Evolutionary conservation across 768 basidiomycete species (phyloP).

Genomic region (Collybia sordida): DNA sequence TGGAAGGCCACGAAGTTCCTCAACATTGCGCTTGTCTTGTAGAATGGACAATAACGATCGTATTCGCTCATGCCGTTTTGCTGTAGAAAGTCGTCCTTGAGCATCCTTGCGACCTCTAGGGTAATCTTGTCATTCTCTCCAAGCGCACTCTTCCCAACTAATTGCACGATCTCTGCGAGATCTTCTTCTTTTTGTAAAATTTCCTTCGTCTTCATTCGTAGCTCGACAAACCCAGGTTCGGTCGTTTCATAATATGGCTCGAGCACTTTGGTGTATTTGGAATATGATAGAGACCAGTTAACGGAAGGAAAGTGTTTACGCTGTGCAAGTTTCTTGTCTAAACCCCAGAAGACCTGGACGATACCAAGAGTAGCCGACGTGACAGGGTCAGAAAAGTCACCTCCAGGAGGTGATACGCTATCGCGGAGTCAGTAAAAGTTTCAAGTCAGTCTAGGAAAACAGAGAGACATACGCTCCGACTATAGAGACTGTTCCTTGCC

Average conservation of each 20-base stretch:
- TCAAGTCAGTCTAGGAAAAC: no score
- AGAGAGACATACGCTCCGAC: conserved; percentile 86
- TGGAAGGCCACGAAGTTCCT: conserved; percentile 94
- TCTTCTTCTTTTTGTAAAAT: conserved; percentile 99
- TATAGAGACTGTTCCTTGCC: conserved; percentile 95
- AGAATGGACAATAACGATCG: conserved; percentile 97
- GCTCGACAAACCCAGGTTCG: conserved; percentile 92
- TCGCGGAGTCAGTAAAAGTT: neutral
- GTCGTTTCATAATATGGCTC: conserved; percentile 90
- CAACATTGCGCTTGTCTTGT: conserved; percentile 97
- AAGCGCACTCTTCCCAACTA: conserved; percentile 98
- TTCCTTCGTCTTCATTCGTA: conserved; percentile 91
- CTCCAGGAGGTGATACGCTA: conserved; percentile 97
- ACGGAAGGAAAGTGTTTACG: conserved; percentile 99
- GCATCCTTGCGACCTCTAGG: conserved; percentile 93
- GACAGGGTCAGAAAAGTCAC: conserved; percentile 99
- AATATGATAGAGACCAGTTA: conserved; percentile 99
- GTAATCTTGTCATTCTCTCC: conserved; percentile 99
- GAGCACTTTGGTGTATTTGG: conserved; percentile 94
- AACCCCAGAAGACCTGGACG: conserved; percentile 99
- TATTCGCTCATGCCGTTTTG: conserved; percentile 99
- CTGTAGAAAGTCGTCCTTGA: conserved; percentile 96
- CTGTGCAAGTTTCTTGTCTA: conserved; percentile 98
- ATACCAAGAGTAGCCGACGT: conserved; percentile 97
- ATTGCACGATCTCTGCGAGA: conserved; percentile 96